Conservation (phyloP, 352 stramenopile genomes). For the Phytophthora meadii region DNA sequence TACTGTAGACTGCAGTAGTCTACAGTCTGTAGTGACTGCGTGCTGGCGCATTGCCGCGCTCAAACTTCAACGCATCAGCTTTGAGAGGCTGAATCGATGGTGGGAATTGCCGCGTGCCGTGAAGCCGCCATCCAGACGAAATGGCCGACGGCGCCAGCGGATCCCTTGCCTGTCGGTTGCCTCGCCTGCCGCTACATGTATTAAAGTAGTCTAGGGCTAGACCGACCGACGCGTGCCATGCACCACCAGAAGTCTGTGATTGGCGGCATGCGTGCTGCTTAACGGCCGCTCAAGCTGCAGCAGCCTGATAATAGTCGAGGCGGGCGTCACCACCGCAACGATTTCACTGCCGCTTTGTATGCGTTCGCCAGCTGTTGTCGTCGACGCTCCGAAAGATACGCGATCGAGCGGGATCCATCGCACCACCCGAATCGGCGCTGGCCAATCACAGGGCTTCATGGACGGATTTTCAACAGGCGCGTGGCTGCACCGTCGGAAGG, state of each 20-base stretch:
- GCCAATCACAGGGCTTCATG: constrained; percentile 2
- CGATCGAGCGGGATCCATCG: background rate
- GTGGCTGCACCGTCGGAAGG: constrained; percentile 14
- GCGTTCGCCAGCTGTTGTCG: background rate
- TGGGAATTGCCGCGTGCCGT: background rate
- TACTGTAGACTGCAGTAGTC: background rate
- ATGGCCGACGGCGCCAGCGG: background rate
- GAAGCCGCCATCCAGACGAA: background rate
- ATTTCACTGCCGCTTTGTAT: background rate
- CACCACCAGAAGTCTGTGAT: constrained; percentile 33
- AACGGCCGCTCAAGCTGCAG: too few species aligned
- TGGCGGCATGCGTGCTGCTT: constrained; percentile 6
- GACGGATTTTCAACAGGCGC: background rate
- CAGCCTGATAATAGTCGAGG: too few species aligned
- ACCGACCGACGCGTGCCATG: constrained; percentile 7
- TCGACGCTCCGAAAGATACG: background rate
- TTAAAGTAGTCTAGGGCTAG: background rate
- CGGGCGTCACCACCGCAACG: background rate
- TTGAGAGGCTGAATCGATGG: background rate
- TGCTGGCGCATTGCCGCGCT: background rate
- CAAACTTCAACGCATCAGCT: too few species aligned
- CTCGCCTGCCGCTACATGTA: background rate
- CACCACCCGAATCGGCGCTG: constrained; percentile 10
- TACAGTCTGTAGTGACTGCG: background rate
- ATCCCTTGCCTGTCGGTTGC: background rate